A percentile compares a stretch with the other conserved stretches of the same genome.
phyloP scores from a whole-genome alignment of 2,329 filamentous ascomycete species.

The Fusarium cicatricum region DNA sequence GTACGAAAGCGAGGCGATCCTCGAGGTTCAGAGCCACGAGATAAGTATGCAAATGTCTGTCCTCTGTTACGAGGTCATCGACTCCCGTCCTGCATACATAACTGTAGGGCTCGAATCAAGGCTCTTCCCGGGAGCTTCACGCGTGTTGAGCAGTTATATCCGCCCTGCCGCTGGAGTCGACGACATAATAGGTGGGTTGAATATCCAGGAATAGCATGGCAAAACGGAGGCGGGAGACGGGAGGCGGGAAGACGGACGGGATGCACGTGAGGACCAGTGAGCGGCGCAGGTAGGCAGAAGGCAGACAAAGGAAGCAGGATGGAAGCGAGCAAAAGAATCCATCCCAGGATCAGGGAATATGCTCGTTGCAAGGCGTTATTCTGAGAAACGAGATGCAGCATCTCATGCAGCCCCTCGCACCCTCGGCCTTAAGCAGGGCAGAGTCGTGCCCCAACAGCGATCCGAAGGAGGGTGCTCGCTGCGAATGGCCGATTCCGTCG shows the following conservation, averaged over 20 bases:
- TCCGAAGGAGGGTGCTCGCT: not conserved
- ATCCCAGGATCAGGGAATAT: slow-evolving; percentile 25
- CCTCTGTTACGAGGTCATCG: slow-evolving; percentile 5
- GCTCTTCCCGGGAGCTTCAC: slow-evolving; percentile 15
- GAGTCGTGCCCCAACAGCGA: not conserved
- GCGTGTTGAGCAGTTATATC: not conserved
- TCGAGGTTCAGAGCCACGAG: slow-evolving; percentile 22
- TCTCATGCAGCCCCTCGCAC: slow-evolving; percentile 8
- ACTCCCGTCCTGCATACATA: slow-evolving; percentile 19
- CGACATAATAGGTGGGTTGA: slow-evolving; percentile 15
- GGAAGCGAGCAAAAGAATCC: slow-evolving; percentile 17
- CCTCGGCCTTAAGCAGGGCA: slow-evolving; percentile 9
- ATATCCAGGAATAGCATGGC: slow-evolving; percentile 24
- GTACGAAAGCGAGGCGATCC: slow-evolving; percentile 6
- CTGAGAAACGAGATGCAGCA: slow-evolving; percentile 12
- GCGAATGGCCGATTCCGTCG: slow-evolving; percentile 12
- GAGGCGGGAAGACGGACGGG: slow-evolving; percentile 27
- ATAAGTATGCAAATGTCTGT: slow-evolving; percentile 3
- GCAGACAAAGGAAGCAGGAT: slow-evolving; percentile 19
- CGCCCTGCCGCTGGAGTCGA: slow-evolving; percentile 15
- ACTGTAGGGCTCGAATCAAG: slow-evolving; percentile 26
- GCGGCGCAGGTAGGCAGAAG: too few species aligned
- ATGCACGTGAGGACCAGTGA: slow-evolving; percentile 23
- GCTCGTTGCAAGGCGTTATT: slow-evolving; percentile 21
- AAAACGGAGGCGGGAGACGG: too few species aligned